These are phyloP conservation scores for Farysia itapuensis DNA, from an alignment of 1,284 basidiomycete genomes.

Conservation along the genomic window DNA sequence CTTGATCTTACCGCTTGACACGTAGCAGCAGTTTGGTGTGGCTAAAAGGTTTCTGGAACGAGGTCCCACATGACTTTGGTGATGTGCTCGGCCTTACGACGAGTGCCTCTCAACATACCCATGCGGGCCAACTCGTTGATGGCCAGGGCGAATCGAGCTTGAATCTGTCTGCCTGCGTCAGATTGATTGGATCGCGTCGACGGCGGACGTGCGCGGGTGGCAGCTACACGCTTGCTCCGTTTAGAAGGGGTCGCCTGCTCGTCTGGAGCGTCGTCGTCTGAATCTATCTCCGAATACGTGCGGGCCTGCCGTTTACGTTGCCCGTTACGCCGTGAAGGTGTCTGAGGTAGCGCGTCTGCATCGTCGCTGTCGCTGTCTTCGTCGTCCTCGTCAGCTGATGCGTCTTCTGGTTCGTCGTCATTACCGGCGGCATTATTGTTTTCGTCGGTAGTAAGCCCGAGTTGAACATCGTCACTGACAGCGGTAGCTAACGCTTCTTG, in stretches of 20 bases:
- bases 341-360: background rate
- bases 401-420: background rate
- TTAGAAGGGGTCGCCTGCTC: slow-evolving; percentile 17
- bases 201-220: background rate
- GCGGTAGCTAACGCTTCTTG: background rate
- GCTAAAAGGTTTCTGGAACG: slow-evolving; percentile 17
- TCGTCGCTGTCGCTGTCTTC: background rate
- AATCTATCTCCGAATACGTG: background rate
- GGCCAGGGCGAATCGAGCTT: slow-evolving; percentile 48
- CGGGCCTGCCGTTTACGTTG: background rate
- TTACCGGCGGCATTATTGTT: background rate
- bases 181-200: background rate
- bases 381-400: background rate
- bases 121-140: slow-evolving; percentile 51
- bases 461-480: background rate
- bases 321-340: slow-evolving; percentile 5
- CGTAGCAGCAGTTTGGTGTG: background rate
- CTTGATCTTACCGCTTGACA: background rate
- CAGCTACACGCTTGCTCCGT: background rate
- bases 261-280: background rate
- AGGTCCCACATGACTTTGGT: slow-evolving; percentile 53
- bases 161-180: slow-evolving; percentile 10
- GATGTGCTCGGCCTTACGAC: slow-evolving; percentile 49
- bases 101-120: slow-evolving; percentile 48
- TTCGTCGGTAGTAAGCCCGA: too few species aligned